phyloP scores from a whole-genome alignment of 2,329 filamentous ascomycete species.

The Microdochium trichocladiopsis region DNA sequence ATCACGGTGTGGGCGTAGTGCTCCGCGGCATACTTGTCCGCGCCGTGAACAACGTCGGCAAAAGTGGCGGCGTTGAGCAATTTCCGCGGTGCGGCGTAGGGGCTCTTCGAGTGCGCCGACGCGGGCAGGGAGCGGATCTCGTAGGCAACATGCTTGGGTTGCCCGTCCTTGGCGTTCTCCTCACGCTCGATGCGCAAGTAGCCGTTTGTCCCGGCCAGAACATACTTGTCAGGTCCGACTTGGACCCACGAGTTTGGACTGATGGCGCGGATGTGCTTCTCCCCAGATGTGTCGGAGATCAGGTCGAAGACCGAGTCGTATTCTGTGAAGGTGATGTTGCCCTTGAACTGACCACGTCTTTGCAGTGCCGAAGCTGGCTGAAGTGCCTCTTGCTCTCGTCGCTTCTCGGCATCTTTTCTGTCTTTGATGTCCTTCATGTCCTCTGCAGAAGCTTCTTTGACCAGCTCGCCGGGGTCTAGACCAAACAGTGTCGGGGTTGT shows the following conservation, averaged over 20 bases:
- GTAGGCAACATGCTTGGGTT: slow-evolving; percentile 31
- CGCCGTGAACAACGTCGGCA: slow-evolving; percentile 70
- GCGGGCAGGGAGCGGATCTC: slow-evolving; percentile 41
- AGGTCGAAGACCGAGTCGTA: slow-evolving; percentile 91
- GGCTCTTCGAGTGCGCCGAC: slow-evolving; percentile 36
- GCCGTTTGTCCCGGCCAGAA: slow-evolving; percentile 60
- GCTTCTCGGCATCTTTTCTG: slow-evolving; percentile 36
- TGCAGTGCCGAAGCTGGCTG: background rate
- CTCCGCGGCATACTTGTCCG: slow-evolving; percentile 70
- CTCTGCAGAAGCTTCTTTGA: slow-evolving; percentile 58
- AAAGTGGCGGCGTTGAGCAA: slow-evolving; percentile 63
- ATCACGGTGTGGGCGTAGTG: slow-evolving; percentile 65
- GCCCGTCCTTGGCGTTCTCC: slow-evolving; percentile 16
- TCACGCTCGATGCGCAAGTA: slow-evolving; percentile 46
- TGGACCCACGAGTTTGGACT: slow-evolving; percentile 80
- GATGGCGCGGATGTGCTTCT: slow-evolving; percentile 69
- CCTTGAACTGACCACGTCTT: slow-evolving; percentile 7
- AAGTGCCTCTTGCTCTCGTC: slow-evolving; percentile 13
- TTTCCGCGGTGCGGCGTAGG: slow-evolving; percentile 61
- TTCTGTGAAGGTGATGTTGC: slow-evolving; percentile 71
- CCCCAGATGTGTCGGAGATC: slow-evolving; percentile 71
- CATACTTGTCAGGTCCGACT: slow-evolving; percentile 60
- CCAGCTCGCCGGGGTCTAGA: slow-evolving; percentile 72
- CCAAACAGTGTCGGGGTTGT: slow-evolving; percentile 91
- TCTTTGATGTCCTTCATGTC: slow-evolving; percentile 52